phyloP scores from a whole-genome alignment of 805 yeast genomes.

The Spathaspora passalidarum region DNA sequence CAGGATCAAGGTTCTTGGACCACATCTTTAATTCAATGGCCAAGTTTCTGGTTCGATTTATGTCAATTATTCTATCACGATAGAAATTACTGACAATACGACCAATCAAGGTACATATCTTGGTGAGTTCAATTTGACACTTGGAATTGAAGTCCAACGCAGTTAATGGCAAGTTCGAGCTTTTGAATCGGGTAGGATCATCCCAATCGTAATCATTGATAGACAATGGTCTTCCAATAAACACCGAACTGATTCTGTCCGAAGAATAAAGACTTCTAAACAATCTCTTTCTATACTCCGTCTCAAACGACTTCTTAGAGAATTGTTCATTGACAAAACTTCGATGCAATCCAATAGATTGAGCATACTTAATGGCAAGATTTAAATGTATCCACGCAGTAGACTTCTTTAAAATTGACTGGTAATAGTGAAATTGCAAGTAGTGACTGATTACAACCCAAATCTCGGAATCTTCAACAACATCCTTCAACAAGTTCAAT shows the following conservation, averaged over 20 bases:
- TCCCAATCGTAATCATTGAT: conserved; percentile 39
- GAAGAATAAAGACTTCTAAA: conserved; percentile 23
- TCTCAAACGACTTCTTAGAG: conserved; percentile 4
- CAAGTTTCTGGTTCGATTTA: conserved; percentile 27
- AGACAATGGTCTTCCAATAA: conserved; percentile 35
- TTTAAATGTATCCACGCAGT: conserved; percentile 46
- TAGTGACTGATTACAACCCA: conserved; percentile 43
- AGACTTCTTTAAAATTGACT: conserved; percentile 35
- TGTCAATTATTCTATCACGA: conserved; percentile 25
- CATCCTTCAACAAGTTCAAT: conserved; percentile 22
- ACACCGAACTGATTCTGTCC: conserved; percentile 30
- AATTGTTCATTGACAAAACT: conserved; percentile 31
- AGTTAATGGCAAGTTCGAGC: background rate
- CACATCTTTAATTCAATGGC: conserved; percentile 35
- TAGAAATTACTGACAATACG: conserved; percentile 30
- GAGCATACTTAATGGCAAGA: conserved; percentile 40
- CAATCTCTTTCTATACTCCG: conserved; percentile 10
- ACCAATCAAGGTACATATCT: conserved; percentile 26
- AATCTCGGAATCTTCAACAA: conserved; percentile 36
- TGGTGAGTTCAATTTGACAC: conserved; percentile 25
- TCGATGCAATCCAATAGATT: conserved; percentile 40
- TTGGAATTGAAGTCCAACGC: conserved; percentile 13
- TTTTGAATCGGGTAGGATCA: conserved; percentile 18
- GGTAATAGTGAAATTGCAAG: conserved; percentile 39
- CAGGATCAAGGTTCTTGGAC: conserved; percentile 29